Conservation (phyloP, 2,329 filamentous ascomycete genomes). For the Trichoderma sp. region DNA sequence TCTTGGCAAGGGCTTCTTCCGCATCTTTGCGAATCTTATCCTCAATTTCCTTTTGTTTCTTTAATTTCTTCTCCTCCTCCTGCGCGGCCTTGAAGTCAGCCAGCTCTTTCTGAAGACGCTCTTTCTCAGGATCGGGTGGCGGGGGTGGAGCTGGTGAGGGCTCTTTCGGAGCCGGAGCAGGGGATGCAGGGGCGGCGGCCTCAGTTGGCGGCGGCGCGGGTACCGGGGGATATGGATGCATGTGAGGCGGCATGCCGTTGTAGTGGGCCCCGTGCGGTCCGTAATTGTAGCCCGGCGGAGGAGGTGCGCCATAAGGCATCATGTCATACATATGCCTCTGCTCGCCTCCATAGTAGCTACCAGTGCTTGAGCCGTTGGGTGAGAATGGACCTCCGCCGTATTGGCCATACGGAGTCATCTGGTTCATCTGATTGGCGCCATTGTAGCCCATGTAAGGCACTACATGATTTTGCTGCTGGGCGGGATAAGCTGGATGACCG, state of each 20-base stretch:
- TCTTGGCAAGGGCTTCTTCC: constrained; percentile 48
- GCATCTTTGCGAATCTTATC: constrained; percentile 52
- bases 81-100: constrained; percentile 53
- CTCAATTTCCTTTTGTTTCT: constrained; percentile 50
- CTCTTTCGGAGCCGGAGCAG: constrained; percentile 47
- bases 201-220: constrained; percentile 52
- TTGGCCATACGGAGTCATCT: constrained; percentile 54
- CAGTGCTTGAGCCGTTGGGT: constrained; percentile 43
- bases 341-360: constrained; percentile 47
- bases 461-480: constrained; percentile 45
- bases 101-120: constrained; percentile 65
- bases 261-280: constrained; percentile 33
- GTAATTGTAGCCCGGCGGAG: constrained; percentile 39
- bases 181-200: constrained; percentile 40
- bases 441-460: constrained; percentile 48
- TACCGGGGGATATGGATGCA: constrained; percentile 50
- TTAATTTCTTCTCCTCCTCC: constrained; percentile 51
- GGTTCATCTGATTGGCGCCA: constrained; percentile 49
- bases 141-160: constrained; percentile 39
- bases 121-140: constrained; percentile 58
- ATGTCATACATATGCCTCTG: constrained; percentile 51
- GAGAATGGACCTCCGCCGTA: constrained; percentile 50
- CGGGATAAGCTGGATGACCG: constrained; percentile 29
- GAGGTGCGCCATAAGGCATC: constrained; percentile 51
- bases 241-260: constrained; percentile 41